Evolutionary conservation across 345 rosid species (phyloP).

Genomic region (Leavenworthia alabamica): DNA sequence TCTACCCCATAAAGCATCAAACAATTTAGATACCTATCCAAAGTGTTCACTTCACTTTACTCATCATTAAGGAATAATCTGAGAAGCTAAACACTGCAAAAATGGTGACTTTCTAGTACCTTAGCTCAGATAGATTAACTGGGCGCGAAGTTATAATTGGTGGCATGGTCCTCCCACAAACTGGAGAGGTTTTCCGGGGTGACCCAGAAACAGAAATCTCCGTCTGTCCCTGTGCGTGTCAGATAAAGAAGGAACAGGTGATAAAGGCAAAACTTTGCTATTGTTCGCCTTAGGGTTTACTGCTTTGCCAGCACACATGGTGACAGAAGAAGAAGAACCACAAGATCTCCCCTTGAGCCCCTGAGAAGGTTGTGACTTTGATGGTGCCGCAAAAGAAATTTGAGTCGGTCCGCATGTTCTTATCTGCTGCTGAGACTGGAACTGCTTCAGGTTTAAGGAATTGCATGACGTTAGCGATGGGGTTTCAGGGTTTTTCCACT

Average conservation of each 20-base stretch:
- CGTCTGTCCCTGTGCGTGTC: constrained; percentile 25
- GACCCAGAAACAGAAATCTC: constrained; percentile 36
- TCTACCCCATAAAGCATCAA: constrained; percentile 8
- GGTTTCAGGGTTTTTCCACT: constrained; percentile 37
- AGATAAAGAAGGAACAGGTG: constrained; percentile 23
- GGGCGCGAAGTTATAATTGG: constrained; percentile 41
- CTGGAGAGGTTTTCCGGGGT: constrained; percentile 44
- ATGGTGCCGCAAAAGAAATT: constrained; percentile 43
- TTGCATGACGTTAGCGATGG: constrained; percentile 22
- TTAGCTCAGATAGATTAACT: constrained; percentile 46
- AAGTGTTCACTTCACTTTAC: constrained; percentile 3
- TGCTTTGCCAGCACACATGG: constrained; percentile 33
- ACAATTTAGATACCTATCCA: constrained; percentile 13
- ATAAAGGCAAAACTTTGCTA: constrained; percentile 21
- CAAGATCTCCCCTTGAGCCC: constrained; percentile 32
- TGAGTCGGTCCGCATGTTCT: constrained; percentile 42
- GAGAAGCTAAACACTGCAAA: constrained; percentile 30
- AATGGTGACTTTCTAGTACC: constrained; percentile 32
- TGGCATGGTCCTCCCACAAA: constrained; percentile 57
- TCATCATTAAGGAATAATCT: neutral
- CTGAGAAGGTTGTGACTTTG: constrained; percentile 27
- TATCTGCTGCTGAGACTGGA: constrained; percentile 36
- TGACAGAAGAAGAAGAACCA: constrained; percentile 29
- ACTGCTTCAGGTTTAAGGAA: constrained; percentile 27
- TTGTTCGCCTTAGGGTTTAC: constrained; percentile 26